These are phyloP conservation scores for Microcyclospora pomicola DNA, from an alignment of 2,329 filamentous ascomycete species.

Conservation along the genomic window DNA sequence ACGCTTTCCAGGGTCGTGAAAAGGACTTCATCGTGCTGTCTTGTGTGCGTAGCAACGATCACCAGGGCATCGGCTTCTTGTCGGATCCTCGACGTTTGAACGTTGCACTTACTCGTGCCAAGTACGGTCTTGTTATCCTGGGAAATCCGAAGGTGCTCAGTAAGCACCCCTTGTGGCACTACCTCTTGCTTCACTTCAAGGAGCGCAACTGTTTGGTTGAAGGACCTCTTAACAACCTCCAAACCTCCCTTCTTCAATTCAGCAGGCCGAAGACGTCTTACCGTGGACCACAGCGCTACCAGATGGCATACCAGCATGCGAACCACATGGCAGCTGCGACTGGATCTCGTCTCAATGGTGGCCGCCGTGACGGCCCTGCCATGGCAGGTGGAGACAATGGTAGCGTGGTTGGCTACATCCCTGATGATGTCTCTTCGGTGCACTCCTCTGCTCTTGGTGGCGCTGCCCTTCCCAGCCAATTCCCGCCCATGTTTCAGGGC, in stretches of 20 bases:
- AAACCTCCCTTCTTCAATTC: conserved; percentile 88
- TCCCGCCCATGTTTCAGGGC: conserved; percentile 88
- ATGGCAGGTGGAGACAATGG: conserved; percentile 54
- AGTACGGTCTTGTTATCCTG: conserved; percentile 90
- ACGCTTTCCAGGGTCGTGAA: conserved; percentile 96
- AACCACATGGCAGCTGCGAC: conserved; percentile 43
- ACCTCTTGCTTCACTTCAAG: conserved; percentile 89
- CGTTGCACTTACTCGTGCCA: conserved; percentile 89
- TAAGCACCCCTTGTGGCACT: conserved; percentile 97
- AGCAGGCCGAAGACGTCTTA: conserved; percentile 86
- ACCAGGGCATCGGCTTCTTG: conserved; percentile 97
- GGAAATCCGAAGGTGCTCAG: conserved; percentile 95
- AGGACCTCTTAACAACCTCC: conserved; percentile 87
- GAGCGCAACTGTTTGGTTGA: conserved; percentile 92
- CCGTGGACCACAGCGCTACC: conserved; percentile 74
- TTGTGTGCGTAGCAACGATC: conserved; percentile 95
- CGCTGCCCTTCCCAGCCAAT: conserved; percentile 53
- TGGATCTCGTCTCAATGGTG: conserved; percentile 32
- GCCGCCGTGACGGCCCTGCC: conserved; percentile 34
- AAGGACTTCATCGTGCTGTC: conserved; percentile 98
- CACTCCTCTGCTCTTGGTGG: conserved; percentile 86
- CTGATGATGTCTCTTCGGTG: conserved; percentile 91
- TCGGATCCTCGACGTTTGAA: conserved; percentile 95
- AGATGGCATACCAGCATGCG: conserved; percentile 61
- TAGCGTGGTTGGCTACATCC: conserved; percentile 88